phyloP scores from a whole-genome alignment of 192 early-diverging fungal species.

The Lobosporangium transversale region DNA sequence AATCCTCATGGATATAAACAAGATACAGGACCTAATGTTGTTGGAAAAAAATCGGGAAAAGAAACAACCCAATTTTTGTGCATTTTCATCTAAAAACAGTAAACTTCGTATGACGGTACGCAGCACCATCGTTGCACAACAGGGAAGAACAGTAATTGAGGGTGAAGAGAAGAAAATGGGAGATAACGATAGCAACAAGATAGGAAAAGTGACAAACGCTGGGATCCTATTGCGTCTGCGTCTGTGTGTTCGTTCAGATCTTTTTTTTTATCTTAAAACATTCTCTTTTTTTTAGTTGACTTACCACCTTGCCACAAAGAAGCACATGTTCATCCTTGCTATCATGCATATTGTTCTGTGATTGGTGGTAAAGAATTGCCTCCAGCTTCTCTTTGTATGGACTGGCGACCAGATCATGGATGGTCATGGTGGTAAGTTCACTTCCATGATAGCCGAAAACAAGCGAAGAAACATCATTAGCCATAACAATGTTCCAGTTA shows the following conservation, averaged over 20 bases:
- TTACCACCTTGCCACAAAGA: conserved; percentile 64
- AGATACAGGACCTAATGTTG: too few relatives aligned
- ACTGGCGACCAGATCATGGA: conserved; percentile 54
- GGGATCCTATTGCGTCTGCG: background rate
- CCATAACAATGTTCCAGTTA: conserved; percentile 59
- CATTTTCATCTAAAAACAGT: too few relatives aligned
- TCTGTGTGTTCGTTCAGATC: conserved; percentile 2
- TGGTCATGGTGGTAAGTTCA: conserved; percentile 54
- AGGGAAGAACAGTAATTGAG: background rate
- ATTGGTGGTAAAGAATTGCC: conserved; percentile 39
- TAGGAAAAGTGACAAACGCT: too few relatives aligned
- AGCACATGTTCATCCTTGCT: conserved; percentile 54
- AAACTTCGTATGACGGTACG: too few relatives aligned
- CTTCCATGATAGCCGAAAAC: conserved; percentile 59
- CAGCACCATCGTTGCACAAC: too few relatives aligned
- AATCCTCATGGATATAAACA: too few relatives aligned
- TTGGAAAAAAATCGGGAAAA: too few relatives aligned
- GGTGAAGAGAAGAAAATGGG: too few relatives aligned
- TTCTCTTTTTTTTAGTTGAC: conserved; percentile 20
- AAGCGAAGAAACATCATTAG: conserved; percentile 68
- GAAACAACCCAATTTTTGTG: too few relatives aligned
- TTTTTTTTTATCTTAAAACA: background rate
- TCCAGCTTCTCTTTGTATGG: conserved; percentile 59
- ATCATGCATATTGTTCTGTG: conserved; percentile 25
- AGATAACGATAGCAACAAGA: too few relatives aligned